These are phyloP conservation scores for Thamnidium elegans DNA, from an alignment of 192 early-diverging fungal species.

Conservation along the genomic window DNA sequence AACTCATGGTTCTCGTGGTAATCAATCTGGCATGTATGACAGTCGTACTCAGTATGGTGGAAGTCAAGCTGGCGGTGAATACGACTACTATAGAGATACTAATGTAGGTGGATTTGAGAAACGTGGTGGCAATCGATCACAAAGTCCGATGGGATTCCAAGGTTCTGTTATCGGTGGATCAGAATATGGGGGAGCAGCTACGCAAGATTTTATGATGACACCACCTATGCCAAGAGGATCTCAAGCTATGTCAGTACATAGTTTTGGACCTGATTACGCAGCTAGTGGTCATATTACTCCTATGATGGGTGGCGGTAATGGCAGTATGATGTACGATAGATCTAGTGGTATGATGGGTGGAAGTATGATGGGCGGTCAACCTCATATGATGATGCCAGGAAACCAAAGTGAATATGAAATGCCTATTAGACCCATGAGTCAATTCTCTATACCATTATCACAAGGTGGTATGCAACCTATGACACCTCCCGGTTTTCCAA, in stretches of 20 bases:
- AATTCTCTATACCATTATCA: constrained; percentile 36
- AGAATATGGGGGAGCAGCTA: constrained; percentile 19
- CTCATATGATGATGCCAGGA: constrained; percentile 3
- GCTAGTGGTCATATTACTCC: not conserved
- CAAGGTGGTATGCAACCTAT: constrained; percentile 22
- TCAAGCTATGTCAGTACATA: constrained; percentile 12
- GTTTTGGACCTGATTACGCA: constrained; percentile 5
- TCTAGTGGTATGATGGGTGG: not conserved
- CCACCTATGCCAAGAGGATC: constrained; percentile 20
- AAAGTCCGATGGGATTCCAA: constrained; percentile 20
- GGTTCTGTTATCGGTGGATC: constrained; percentile 24
- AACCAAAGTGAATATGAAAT: constrained; percentile 17
- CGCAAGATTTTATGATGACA: constrained; percentile 11
- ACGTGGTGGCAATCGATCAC: constrained; percentile 11
- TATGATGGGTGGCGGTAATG: constrained; percentile 6
- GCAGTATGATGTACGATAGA: not conserved
- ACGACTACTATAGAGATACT: constrained; percentile 35
- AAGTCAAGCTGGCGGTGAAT: constrained; percentile 33
- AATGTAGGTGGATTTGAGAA: constrained; percentile 20
- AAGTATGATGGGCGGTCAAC: not conserved
- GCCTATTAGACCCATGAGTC: constrained; percentile 24
- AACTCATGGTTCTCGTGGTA: constrained; percentile 19
- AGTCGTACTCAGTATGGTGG: constrained; percentile 36
- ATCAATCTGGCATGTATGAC: constrained; percentile 24
- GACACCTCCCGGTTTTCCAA: constrained; percentile 42